These are phyloP conservation scores for Zoysia pacifica DNA, from an alignment of 176 grass and related monocot species.

Conservation along the genomic window DNA sequence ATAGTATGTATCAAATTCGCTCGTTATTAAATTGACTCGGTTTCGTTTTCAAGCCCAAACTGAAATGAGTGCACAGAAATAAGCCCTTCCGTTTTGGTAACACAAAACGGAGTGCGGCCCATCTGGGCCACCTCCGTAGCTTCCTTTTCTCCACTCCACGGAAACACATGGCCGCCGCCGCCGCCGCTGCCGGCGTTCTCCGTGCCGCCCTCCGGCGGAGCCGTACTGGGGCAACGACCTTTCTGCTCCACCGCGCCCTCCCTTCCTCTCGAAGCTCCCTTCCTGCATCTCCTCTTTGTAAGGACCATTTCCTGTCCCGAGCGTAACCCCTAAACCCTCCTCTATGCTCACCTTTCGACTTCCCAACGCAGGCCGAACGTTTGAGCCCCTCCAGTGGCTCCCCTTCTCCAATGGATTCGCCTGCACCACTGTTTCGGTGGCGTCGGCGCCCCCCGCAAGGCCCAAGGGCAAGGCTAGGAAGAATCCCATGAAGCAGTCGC, in stretches of 20 bases:
- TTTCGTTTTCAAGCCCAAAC: not conserved
- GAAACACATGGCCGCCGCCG: slow-evolving; percentile 23
- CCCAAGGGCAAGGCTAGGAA: slow-evolving; percentile 57
- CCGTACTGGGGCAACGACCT: not conserved
- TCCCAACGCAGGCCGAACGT: slow-evolving; percentile 25
- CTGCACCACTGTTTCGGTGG: slow-evolving; percentile 11
- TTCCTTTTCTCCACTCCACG: not conserved
- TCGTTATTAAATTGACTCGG: not conserved
- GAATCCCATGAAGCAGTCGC: slow-evolving; percentile 66
- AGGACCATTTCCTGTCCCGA: not conserved
- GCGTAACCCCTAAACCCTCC: slow-evolving; percentile 32
- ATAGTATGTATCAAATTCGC: too few relatives aligned
- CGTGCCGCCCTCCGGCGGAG: slow-evolving; percentile 42
- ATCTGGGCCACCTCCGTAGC: not conserved
- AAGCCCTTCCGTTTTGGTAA: not conserved
- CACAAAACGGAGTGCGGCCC: slow-evolving; percentile 6
- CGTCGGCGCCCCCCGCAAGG: slow-evolving; percentile 5
- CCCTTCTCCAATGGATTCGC: not conserved
- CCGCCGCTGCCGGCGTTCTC: slow-evolving; percentile 29
- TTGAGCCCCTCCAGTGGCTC: slow-evolving; percentile 13
- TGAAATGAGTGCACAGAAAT: not conserved
- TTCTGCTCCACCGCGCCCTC: slow-evolving; percentile 5
- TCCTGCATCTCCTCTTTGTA: slow-evolving; percentile 1
- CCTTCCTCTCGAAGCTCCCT: not conserved
- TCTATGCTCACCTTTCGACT: slow-evolving; percentile 6